Base-by-base conservation (phyloP, 2,329 filamentous ascomycete genomes). In the Colletotrichum tropicicola region DNA sequence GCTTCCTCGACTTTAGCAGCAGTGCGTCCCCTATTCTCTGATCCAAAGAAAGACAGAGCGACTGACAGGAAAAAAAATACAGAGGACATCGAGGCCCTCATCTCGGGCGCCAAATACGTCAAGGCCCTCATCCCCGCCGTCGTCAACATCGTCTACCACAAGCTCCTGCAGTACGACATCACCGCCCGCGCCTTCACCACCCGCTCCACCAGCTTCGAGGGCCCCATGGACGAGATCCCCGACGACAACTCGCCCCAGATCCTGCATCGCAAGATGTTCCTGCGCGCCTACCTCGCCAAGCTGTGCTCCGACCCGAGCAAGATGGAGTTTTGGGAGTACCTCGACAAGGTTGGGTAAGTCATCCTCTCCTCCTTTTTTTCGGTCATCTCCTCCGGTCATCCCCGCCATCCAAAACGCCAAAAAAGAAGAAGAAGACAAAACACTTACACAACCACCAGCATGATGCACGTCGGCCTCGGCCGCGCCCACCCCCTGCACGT, bases 141-240 rank as follows among this genome's bases (percentile, higher is more conserved):
- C 21, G 92, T 95, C 72, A 93, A 94, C 77, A 92, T 94, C 65
- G 91, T 95, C 32, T 96, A 95, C 81, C 89, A 89, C 73, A 95
- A 95, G 74, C 85, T 96, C 1, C 82, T 95, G 10, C 87, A 89
- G 72, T 92, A 92, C 77, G 92, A 95, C 74, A 92, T 95, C 75
- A 96, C 92, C 4, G 91, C 92, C 1, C 87, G 91, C 56, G 91
- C 91, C 13, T 93, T 95, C 74, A 85, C 88, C 63, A 88, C 87
- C 1, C 78, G 84, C 21, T 86, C 83, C 66, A 89, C 86, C 2
- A 88, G 87, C 43, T 90, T 89, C 67, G 89, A 92, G 69, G 89
- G 88, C 0, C 88, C 89, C 3, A 83, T 91, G 13, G 89, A 92
- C 65, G 84, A 86, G 5, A 82, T 82, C 51, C 84, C 89, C 17